Evolutionary conservation across 2,329 filamentous ascomycete genomes (phyloP), one percentile per base, ranked within the genome.

Genomic region (Pseudopithomyces chartarum): DNA sequence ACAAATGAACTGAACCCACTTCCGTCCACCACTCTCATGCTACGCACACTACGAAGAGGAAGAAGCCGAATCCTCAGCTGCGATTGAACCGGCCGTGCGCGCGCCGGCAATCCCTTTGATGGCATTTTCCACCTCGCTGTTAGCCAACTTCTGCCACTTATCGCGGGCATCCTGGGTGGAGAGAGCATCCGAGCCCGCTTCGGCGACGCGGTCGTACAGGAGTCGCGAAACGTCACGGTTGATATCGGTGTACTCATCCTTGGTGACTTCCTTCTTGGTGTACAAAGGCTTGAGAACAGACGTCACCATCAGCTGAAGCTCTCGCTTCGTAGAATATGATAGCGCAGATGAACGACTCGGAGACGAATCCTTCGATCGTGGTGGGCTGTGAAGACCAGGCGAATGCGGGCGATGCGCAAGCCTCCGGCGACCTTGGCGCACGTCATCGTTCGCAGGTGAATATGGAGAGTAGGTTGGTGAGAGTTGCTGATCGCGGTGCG

Each of bases 211-310:
- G 32, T 87, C 92, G 76, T 99, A 99, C 56, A 99, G 81, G 78
- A 89, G 90, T 56, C 92, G 89, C 40, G 92, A 97, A 33, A 98
- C 88, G 58, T 90, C 89, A 60, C 92, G 88, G 73, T 98, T 98
- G 77, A 98, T 97, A 55, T 87, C 87, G 2, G 91, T 94, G 74
- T 96, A 99, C 75, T 97, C 90, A 57, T 97, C 91, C 64, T 92
- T 91, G 17, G 88, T 92, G 59, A 98, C 84, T 60, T 89, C 85
- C 65, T 90, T 88, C 40, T 89, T 89, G 60, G 88, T 85, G 81
- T 94, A 98, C 63, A 92, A 85, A 32, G 93, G 92, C 65, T 91
- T 90, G 42, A 99, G 81, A 6, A 90, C 91, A 40, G 84, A 81
- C 62, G 91, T 90, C 65, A 98, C 95, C 77, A 98, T 92, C 65